phyloP scores from a whole-genome alignment of 2,329 filamentous ascomycete species.

The Monosporascus sp. region DNA sequence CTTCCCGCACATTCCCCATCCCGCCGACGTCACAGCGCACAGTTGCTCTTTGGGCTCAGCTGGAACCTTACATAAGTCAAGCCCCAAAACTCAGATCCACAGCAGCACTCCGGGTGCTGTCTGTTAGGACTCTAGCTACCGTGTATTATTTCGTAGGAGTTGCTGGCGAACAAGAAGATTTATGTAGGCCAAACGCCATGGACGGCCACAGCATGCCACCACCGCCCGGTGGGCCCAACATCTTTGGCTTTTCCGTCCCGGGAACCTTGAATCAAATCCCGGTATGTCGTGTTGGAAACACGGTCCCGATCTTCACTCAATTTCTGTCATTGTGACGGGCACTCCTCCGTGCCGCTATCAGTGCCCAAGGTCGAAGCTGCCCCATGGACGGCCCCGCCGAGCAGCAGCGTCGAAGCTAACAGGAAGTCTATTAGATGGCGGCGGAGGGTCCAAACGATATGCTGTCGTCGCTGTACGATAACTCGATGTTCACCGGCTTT shows the following conservation, averaged over 20 bases:
- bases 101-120: too few species aligned
- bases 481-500: constrained; percentile 18
- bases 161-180: neutral
- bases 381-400: constrained; percentile 2
- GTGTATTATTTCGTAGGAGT: too few species aligned
- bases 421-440: constrained; percentile 16
- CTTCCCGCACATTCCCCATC: neutral
- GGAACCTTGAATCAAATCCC: constrained; percentile 17
- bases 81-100: too few species aligned
- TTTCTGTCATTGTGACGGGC: neutral
- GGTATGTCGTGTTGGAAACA: constrained; percentile 14
- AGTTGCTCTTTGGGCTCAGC: too few species aligned
- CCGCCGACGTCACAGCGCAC: too few species aligned
- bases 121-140: too few species aligned
- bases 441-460: constrained; percentile 21
- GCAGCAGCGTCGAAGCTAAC: neutral
- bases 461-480: constrained; percentile 24
- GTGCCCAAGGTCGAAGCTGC: neutral
- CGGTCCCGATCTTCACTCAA: neutral
- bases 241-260: constrained; percentile 31
- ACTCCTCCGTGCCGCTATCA: neutral
- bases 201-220: constrained; percentile 21
- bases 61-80: too few species aligned
- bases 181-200: neutral
- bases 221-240: constrained; percentile 26